These are phyloP conservation scores for Hypericum perforatum DNA, from an alignment of 345 rosid species.

Conservation along the genomic window DNA sequence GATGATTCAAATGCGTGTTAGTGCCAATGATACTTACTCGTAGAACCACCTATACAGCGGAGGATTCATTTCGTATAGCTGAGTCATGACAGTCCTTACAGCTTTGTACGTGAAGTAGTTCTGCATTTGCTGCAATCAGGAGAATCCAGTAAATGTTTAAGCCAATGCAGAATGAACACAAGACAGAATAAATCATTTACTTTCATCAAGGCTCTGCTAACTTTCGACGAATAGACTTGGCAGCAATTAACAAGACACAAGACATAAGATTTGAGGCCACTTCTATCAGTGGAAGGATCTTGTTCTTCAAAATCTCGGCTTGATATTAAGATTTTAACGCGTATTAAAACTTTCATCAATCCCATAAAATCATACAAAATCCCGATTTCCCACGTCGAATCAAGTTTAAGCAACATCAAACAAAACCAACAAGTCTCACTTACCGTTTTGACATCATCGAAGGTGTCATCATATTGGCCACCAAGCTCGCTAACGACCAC, in stretches of 20 bases:
- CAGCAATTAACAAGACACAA: too few species aligned
- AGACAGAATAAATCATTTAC: not conserved
- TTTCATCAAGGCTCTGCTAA: too few species aligned
- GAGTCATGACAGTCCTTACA: constrained; percentile 76
- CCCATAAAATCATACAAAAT: too few species aligned
- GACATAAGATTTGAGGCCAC: too few species aligned
- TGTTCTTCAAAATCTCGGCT: too few species aligned
- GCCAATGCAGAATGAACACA: too few species aligned
- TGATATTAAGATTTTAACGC: too few species aligned
- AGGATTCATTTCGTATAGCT: constrained; percentile 98
- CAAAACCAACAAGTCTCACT: not conserved
- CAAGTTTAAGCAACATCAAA: not conserved
- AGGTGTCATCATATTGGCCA: constrained; percentile 84
- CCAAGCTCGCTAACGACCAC: constrained; percentile 45
- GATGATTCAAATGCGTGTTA: not conserved
- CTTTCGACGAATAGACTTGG: too few species aligned
- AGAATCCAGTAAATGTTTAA: not conserved
- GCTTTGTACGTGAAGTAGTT: constrained; percentile 95
- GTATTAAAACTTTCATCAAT: too few species aligned
- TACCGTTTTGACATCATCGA: constrained; percentile 73
- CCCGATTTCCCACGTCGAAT: too few species aligned
- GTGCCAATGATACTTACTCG: constrained; percentile 37
- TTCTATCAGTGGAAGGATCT: too few species aligned
- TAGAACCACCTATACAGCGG: constrained; percentile 78
- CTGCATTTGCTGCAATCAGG: constrained; percentile 55